Conservation (phyloP, 495 filamentous ascomycete genomes). For the Penicillium atrosanguineum region DNA sequence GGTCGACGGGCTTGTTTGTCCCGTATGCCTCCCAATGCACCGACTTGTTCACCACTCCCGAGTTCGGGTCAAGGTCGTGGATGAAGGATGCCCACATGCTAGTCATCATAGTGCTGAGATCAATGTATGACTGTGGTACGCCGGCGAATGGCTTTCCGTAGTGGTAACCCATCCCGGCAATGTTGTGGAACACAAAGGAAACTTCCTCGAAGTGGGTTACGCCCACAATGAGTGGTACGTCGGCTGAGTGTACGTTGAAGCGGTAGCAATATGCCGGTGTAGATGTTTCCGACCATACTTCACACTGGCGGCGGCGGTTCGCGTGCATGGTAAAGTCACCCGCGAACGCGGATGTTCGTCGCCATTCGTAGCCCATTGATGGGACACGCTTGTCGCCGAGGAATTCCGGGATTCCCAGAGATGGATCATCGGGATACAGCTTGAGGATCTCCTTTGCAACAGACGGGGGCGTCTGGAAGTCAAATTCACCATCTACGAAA, state of each 20-base stretch:
- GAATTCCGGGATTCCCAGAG: constrained; percentile 42
- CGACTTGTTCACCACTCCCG: constrained; percentile 26
- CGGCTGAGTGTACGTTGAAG: constrained; percentile 52
- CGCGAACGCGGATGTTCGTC: constrained; percentile 50
- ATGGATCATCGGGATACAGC: constrained; percentile 50
- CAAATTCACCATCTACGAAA: constrained; percentile 22
- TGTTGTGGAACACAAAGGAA: constrained; percentile 59
- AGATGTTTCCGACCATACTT: constrained; percentile 45
- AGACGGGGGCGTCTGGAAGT: constrained; percentile 28
- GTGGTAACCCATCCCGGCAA: constrained; percentile 47
- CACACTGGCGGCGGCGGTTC: constrained; percentile 52
- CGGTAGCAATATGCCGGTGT: constrained; percentile 60
- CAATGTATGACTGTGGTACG: constrained; percentile 41
- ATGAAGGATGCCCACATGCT: constrained; percentile 55
- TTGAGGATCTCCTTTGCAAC: constrained; percentile 43
- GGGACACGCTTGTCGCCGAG: constrained; percentile 41
- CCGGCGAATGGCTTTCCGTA: constrained; percentile 47
- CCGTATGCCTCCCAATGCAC: constrained; percentile 45
- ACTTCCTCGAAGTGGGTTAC: constrained; percentile 62
- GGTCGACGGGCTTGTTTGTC: constrained; percentile 37
- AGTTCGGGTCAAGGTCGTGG: constrained; percentile 50
- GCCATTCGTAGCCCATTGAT: constrained; percentile 43
- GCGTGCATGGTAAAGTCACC: constrained; percentile 58
- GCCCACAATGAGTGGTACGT: constrained; percentile 33
- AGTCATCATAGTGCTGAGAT: constrained; percentile 51